phyloP scores from a whole-genome alignment of 2,329 filamentous ascomycete genomes.

The Cercospora sp. region DNA sequence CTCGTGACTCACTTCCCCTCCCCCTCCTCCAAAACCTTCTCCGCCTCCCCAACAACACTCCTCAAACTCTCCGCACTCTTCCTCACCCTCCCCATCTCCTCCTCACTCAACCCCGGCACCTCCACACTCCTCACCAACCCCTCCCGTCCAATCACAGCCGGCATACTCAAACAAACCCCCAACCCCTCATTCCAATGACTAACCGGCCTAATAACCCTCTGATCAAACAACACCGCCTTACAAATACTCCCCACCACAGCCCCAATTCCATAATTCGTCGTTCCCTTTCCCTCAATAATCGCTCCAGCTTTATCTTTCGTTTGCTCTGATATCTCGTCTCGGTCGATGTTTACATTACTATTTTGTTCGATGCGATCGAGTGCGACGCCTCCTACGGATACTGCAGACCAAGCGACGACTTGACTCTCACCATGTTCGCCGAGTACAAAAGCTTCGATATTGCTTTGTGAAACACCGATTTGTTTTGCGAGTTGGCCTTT shows the following conservation, averaged over 20 bases:
- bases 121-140: slow-evolving; percentile 48
- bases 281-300: slow-evolving; percentile 54
- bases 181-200: slow-evolving; percentile 53
- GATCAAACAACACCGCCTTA: slow-evolving; percentile 53
- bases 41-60: slow-evolving; percentile 42
- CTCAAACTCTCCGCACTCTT: slow-evolving; percentile 42
- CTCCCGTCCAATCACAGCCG: slow-evolving; percentile 51
- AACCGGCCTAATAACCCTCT: slow-evolving; percentile 50
- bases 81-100: slow-evolving; percentile 39
- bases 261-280: slow-evolving; percentile 54
- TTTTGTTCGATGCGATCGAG: slow-evolving; percentile 39
- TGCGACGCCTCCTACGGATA: slow-evolving; percentile 47
- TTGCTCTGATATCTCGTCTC: slow-evolving; percentile 45
- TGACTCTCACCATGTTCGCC: slow-evolving; percentile 54
- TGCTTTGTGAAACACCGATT: slow-evolving; percentile 43
- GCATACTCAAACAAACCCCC: slow-evolving; percentile 54
- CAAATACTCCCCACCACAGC: slow-evolving; percentile 53
- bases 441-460: slow-evolving; percentile 49
- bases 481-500: slow-evolving; percentile 48
- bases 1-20: neutral
- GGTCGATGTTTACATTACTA: slow-evolving; percentile 27
- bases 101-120: slow-evolving; percentile 38
- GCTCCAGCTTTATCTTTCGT: slow-evolving; percentile 51
- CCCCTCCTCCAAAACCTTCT: slow-evolving; percentile 34
- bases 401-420: slow-evolving; percentile 51